A percentile compares a stretch with the other conserved stretches of the same genome.
phyloP scores from a whole-genome alignment of 2,329 filamentous ascomycete species.

The Penicillium sclerotiorum region DNA sequence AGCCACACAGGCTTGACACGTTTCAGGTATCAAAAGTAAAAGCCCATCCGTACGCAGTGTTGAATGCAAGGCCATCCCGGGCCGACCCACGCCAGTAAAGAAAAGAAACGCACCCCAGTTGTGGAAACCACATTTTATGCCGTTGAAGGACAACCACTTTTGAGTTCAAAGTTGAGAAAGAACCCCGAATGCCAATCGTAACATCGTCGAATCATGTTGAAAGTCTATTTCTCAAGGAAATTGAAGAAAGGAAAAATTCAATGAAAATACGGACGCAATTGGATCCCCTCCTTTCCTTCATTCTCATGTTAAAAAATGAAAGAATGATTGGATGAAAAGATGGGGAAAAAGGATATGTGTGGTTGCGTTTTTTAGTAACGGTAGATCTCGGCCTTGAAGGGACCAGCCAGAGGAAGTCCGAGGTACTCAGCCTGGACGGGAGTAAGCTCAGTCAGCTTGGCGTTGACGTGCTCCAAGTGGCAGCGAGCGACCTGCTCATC shows the following conservation, averaged over 20 bases:
- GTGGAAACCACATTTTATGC: slow-evolving; percentile 50
- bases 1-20: slow-evolving; percentile 1
- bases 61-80: slow-evolving; percentile 43
- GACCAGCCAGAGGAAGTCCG: slow-evolving; percentile 79
- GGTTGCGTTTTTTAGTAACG: slow-evolving; percentile 59
- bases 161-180: slow-evolving; percentile 47
- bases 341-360: slow-evolving; percentile 8
- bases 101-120: slow-evolving; percentile 29
- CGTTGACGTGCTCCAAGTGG: slow-evolving; percentile 91
- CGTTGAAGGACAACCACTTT: slow-evolving; percentile 65
- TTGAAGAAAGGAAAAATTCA: background rate
- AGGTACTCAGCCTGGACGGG: slow-evolving; percentile 92
- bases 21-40: slow-evolving; percentile 18
- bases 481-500: slow-evolving; percentile 97
- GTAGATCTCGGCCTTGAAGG: slow-evolving; percentile 86
- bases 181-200: slow-evolving; percentile 57
- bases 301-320: slow-evolving; percentile 11
- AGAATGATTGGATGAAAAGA: slow-evolving; percentile 11
- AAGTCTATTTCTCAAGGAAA: slow-evolving; percentile 43
- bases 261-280: slow-evolving; percentile 33
- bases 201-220: slow-evolving; percentile 64
- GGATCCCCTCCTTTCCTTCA: slow-evolving; percentile 13
- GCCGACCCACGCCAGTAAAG: slow-evolving; percentile 32
- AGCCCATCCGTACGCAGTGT: slow-evolving; percentile 35
- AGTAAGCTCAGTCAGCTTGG: slow-evolving; percentile 85